Percentiles rank a stretch among this genome's conserved stretches.
Conservation (phyloP, 1,284 basidiomycete species). For the Caloboletus firmus region DNA sequence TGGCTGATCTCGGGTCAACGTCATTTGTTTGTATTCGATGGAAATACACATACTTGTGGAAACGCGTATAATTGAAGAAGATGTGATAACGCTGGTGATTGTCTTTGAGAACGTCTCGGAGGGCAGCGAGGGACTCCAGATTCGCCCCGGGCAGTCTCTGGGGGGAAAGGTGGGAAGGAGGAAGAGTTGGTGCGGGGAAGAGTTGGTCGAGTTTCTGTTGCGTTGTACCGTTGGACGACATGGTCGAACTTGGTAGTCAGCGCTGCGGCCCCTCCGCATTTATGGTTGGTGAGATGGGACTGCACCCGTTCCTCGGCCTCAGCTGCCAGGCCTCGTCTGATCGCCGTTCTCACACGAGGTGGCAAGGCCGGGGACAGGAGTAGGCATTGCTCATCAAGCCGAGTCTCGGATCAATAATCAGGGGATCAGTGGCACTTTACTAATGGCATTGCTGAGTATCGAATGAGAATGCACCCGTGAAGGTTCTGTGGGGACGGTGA, state of each 20-base stretch:
- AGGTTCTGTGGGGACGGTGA: too few species aligned
- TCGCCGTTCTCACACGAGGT: too few species aligned
- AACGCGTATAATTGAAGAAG: conserved; percentile 24
- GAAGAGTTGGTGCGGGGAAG: conserved; percentile 27
- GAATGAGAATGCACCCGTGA: too few species aligned
- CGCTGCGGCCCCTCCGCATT: too few species aligned
- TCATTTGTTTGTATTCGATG: neutral
- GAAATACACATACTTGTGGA: conserved; percentile 27
- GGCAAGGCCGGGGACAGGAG: too few species aligned
- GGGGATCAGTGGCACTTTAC: too few species aligned
- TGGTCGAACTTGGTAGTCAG: neutral
- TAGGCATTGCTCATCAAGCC: too few species aligned
- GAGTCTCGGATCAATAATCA: too few species aligned
- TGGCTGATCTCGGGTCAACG: conserved; percentile 34
- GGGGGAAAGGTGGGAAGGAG: conserved; percentile 28
- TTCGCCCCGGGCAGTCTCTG: conserved; percentile 29
- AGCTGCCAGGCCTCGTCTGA: too few species aligned
- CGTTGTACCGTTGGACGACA: conserved; percentile 11
- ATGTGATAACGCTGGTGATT: conserved; percentile 31
- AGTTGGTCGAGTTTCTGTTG: conserved; percentile 14
- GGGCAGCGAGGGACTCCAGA: conserved; percentile 20
- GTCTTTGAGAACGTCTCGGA: conserved; percentile 28
- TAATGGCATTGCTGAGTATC: too few species aligned
- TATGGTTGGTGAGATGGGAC: too few species aligned
- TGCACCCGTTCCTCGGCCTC: too few species aligned